These are phyloP conservation scores for Alternaria angustiovoidea DNA, from an alignment of 2,329 filamentous ascomycete species.

Conservation along the genomic window DNA sequence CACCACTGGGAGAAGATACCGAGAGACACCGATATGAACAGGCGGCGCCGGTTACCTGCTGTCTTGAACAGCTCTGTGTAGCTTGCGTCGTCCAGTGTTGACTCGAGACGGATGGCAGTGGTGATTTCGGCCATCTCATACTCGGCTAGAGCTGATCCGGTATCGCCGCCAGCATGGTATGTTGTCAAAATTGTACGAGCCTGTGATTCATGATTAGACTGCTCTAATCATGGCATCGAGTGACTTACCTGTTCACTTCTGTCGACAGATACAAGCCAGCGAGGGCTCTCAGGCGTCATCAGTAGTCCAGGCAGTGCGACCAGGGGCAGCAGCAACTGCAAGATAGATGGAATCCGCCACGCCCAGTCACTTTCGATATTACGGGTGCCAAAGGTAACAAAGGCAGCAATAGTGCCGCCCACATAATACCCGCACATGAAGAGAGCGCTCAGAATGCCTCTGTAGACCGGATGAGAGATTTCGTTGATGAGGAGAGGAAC, in stretches of 20 bases:
- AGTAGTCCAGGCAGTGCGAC: neutral
- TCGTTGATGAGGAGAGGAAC: neutral
- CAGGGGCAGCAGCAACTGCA: neutral
- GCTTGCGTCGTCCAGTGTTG: too few relatives aligned
- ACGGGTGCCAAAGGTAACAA: neutral
- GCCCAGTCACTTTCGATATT: neutral
- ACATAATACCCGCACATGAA: neutral
- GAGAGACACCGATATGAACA: neutral
- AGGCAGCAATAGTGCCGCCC: neutral
- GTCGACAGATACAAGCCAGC: neutral
- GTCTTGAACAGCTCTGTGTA: neutral
- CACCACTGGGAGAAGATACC: neutral
- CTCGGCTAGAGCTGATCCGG: too few relatives aligned
- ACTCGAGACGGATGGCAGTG: too few relatives aligned
- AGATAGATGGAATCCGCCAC: neutral
- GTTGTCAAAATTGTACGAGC: too few relatives aligned
- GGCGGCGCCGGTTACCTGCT: neutral
- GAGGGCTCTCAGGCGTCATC: neutral
- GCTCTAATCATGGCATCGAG: too few relatives aligned
- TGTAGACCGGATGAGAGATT: neutral
- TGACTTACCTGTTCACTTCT: neutral
- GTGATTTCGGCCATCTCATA: too few relatives aligned
- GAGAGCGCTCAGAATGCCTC: neutral
- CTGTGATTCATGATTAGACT: too few relatives aligned
- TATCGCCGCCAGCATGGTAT: too few relatives aligned